Conservation (phyloP, 768 basidiomycete species). For the Rhizopogon vesiculosus region DNA sequence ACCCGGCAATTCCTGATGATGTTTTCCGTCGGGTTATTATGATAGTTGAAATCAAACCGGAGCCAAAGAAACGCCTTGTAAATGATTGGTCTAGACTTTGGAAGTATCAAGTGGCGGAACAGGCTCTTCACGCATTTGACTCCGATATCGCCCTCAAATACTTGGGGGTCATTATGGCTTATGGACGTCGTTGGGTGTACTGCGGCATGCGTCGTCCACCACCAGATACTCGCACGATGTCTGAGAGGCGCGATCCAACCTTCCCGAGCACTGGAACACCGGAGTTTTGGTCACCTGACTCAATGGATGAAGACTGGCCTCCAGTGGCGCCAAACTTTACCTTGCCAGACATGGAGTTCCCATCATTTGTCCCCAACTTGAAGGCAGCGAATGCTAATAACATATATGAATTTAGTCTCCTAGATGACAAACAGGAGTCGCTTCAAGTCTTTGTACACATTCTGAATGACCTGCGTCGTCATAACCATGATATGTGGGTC, state of each 20-base stretch:
- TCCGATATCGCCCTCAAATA: background rate
- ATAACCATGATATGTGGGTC: slow-evolving; percentile 1
- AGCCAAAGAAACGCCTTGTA: rapidly evolving
- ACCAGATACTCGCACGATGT: too few species aligned
- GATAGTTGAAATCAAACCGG: slow-evolving; percentile 1
- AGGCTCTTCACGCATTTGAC: background rate
- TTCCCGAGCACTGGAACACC: background rate
- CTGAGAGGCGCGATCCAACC: too few species aligned
- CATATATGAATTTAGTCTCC: background rate
- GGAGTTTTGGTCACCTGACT: background rate
- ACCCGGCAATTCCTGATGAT: background rate
- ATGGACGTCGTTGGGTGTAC: slow-evolving; percentile 1
- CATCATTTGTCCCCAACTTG: background rate
- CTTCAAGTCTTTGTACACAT: background rate
- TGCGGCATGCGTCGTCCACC: background rate
- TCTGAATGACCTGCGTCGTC: background rate
- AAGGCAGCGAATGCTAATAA: too few species aligned
- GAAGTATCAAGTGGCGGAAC: background rate
- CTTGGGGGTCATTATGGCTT: slow-evolving; percentile 1
- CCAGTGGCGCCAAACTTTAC: too few species aligned
- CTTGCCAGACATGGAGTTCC: background rate
- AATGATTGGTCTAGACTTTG: background rate
- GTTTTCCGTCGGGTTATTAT: background rate
- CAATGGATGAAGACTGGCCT: background rate
- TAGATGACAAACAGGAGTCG: background rate